Conservation (phyloP, 148 eudicot genomes). For the Arctostaphylos glauca region DNA sequence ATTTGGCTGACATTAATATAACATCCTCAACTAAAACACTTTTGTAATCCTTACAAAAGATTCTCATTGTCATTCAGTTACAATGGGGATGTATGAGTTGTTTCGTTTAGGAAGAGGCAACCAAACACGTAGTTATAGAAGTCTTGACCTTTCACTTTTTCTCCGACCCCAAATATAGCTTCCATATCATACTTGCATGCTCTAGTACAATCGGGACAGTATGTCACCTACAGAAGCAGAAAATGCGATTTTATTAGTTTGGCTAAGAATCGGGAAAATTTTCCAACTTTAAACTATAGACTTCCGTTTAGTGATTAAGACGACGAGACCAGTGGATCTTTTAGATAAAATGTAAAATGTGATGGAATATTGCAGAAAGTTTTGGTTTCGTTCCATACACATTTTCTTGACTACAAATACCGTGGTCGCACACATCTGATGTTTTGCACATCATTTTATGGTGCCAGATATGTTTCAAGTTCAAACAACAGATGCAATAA, state of each 20-base stretch:
- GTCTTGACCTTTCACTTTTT: constrained; percentile 48
- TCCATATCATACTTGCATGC: constrained; percentile 75
- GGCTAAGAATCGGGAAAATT: not conserved
- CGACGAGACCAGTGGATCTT: too few relatives aligned
- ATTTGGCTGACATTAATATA: not conserved
- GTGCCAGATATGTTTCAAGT: not conserved
- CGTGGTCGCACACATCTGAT: not conserved
- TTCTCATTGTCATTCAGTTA: constrained; percentile 15
- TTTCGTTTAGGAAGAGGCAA: constrained; percentile 79
- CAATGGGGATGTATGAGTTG: constrained; percentile 47
- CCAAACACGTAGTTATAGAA: constrained; percentile 82
- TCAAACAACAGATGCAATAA: not conserved
- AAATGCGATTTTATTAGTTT: not conserved
- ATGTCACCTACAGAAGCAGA: constrained; percentile 62
- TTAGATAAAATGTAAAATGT: not conserved
- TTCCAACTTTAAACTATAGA: not conserved
- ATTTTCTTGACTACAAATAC: not conserved
- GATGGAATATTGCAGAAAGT: not conserved
- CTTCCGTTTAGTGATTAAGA: too few relatives aligned
- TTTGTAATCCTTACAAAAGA: not conserved
- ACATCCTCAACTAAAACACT: not conserved
- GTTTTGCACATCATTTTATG: not conserved
- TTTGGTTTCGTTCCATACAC: not conserved
- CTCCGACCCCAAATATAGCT: constrained; percentile 39
- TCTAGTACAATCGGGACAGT: constrained; percentile 90